Conservation (phyloP, 2,329 filamentous ascomycete genomes). For the Arthrobotrys conoides region DNA sequence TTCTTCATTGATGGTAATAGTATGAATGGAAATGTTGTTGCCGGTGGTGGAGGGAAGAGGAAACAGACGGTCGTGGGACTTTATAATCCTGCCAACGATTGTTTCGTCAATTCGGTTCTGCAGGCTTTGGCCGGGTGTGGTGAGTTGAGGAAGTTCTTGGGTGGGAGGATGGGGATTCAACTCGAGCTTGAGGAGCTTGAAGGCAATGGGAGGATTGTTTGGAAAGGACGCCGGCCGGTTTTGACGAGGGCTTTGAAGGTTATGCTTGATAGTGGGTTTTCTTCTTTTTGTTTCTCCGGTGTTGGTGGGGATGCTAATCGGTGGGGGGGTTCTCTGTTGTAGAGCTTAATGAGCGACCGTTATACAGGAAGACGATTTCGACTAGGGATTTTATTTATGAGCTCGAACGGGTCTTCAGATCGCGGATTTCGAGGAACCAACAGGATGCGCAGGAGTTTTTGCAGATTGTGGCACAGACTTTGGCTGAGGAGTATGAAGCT, state of each 20-base stretch:
- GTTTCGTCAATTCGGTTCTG: conserved; percentile 89
- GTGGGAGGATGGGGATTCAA: conserved; percentile 81
- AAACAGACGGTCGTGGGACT: conserved; percentile 92
- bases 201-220: conserved; percentile 23
- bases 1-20: conserved; percentile 77
- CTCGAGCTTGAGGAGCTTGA: conserved; percentile 41
- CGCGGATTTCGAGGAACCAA: conserved; percentile 92
- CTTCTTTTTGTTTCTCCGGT: conserved; percentile 12
- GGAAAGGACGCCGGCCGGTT: conserved; percentile 71
- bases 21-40: conserved; percentile 23
- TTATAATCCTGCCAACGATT: conserved; percentile 92
- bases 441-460: conserved; percentile 98
- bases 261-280: conserved; percentile 77
- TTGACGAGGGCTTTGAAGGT: conserved; percentile 92
- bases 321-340: conserved; percentile 63
- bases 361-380: conserved; percentile 93
- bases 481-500: conserved; percentile 94
- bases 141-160: conserved; percentile 90
- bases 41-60: conserved; percentile 38
- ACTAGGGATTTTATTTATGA: conserved; percentile 86
- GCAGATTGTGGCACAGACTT: conserved; percentile 89
- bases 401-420: conserved; percentile 87
- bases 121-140: conserved; percentile 92
- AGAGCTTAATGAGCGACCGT: conserved; percentile 88
- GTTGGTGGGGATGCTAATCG: background rate